Conservation (phyloP, 2,329 filamentous ascomycete species). For the Neopestalotiopsis rosae region DNA sequence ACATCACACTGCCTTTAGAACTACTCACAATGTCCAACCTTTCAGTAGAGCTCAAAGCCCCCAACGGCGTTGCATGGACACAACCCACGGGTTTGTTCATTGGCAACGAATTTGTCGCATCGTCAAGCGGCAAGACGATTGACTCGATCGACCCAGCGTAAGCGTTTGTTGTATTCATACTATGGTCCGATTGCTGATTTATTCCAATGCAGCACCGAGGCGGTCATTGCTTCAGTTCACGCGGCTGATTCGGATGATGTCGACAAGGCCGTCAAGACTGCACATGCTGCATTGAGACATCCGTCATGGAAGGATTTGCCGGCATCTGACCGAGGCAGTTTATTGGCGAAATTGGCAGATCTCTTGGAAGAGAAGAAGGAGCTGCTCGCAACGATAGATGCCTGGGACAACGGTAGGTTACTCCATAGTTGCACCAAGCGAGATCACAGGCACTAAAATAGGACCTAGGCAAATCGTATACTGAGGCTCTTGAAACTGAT, state of each 20-base stretch:
- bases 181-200: neutral
- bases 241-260: conserved; percentile 69
- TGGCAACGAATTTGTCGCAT: conserved; percentile 75
- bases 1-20: neutral
- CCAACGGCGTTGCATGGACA: conserved; percentile 71
- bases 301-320: conserved; percentile 73
- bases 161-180: conserved; percentile 21
- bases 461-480: conserved; percentile 66
- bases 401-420: conserved; percentile 74
- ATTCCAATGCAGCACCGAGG: conserved; percentile 46
- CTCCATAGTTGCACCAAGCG: neutral
- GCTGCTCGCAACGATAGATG: conserved; percentile 61
- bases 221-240: conserved; percentile 69
- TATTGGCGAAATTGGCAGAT: conserved; percentile 75
- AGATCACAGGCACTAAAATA: neutral
- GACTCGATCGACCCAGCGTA: conserved; percentile 72
- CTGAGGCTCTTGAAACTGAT: conserved; percentile 67
- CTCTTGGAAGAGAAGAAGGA: conserved; percentile 69
- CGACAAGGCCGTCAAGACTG: conserved; percentile 70
- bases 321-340: conserved; percentile 67
- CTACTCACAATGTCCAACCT: conserved; percentile 34
- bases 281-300: conserved; percentile 71
- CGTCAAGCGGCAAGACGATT: conserved; percentile 61
- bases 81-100: conserved; percentile 75
- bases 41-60: conserved; percentile 66